A percentile compares a stretch with the other conserved stretches of the same genome.
Conservation (phyloP, 1,284 basidiomycete species). For the Trichosporon sp. region DNA sequence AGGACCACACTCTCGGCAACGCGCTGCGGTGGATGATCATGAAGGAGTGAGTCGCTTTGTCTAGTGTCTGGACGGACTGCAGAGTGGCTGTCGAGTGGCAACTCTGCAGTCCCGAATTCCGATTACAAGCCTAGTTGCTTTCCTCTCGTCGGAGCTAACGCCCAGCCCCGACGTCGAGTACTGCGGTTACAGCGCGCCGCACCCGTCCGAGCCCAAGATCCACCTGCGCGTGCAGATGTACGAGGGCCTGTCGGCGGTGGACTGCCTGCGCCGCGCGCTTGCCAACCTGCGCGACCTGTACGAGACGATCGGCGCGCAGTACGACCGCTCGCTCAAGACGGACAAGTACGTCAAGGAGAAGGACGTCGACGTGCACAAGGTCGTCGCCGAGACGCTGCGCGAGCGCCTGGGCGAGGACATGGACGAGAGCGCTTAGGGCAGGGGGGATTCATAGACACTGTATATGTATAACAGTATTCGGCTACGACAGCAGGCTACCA, state of each 20-base stretch:
- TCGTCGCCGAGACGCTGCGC: slow-evolving; percentile 40
- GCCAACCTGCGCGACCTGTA: slow-evolving; percentile 70
- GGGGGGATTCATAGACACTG: neutral
- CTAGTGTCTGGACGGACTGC: neutral
- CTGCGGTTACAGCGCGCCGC: slow-evolving; percentile 94
- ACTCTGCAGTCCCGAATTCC: too few species aligned
- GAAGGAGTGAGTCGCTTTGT: slow-evolving; percentile 71
- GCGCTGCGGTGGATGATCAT: slow-evolving; percentile 95
- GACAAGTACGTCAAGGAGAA: slow-evolving; percentile 42
- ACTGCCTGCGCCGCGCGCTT: slow-evolving; percentile 69
- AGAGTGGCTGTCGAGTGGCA: neutral
- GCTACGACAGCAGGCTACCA: slow-evolving; percentile 30
- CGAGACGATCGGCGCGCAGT: slow-evolving; percentile 62
- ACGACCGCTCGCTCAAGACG: slow-evolving; percentile 48
- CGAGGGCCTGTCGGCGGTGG: slow-evolving; percentile 72
- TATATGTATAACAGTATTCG: slow-evolving; percentile 8
- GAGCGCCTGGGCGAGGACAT: slow-evolving; percentile 31
- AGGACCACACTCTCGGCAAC: slow-evolving; percentile 94
- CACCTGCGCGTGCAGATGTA: slow-evolving; percentile 98
- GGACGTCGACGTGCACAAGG: slow-evolving; percentile 44
- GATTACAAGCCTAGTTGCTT: too few species aligned
- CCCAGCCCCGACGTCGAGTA: slow-evolving; percentile 96
- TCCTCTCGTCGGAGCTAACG: slow-evolving; percentile 8
- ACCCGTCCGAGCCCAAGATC: slow-evolving; percentile 94
- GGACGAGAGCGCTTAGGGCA: slow-evolving; percentile 14